Base-by-base conservation (phyloP, 2,329 filamentous ascomycete species). In the Trichoderma aggressivum region DNA sequence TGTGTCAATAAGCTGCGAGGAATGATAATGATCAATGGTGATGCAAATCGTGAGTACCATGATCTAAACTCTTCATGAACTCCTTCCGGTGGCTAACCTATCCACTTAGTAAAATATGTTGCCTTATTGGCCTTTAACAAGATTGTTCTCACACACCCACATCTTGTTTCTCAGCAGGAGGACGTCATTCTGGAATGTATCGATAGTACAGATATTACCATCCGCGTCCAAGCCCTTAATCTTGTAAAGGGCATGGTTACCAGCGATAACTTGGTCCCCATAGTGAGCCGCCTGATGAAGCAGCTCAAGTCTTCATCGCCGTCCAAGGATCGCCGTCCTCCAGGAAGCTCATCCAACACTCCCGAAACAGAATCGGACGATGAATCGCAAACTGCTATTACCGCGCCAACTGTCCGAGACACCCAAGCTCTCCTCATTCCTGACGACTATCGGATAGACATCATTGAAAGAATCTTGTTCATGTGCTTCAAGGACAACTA, bases 171-270 rank as follows among this genome's bases (percentile, higher is more conserved):
- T 6, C 88, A 95, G 79, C 96, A 99, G 79, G 94, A 97, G 80
- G 95, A 98, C 81, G 95, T 98, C 61, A 98, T 99, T 74, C 86
- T 99, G 79, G 92, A 97, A 77, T 99, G 96, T 79, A 93, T 99
- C 76, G 96, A 98, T 79, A 97, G 97, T 79, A 87, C 93, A 0
- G 96, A 99, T 77, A 96, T 99, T 72, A 97, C 94, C 5, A 99
- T 99, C 77, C 91, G 96, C 73, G 91, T 97, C 80, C 92, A 97
- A 79, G 94, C 96, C 6, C 85, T 99, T 43, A 94, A 98, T 75
- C 86, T 99, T 28, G 94, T 96, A 1, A 92, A 95, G 67, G 94
- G 93, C 43, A 98, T 99, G 94, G 94, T 98, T 72, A 95, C 91
- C 75, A 89, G 88, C 73, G 94, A 97, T 70, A 98, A 95, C 74